Base-by-base conservation (phyloP, 2,329 filamentous ascomycete species). In the Venturia oleaginea region DNA sequence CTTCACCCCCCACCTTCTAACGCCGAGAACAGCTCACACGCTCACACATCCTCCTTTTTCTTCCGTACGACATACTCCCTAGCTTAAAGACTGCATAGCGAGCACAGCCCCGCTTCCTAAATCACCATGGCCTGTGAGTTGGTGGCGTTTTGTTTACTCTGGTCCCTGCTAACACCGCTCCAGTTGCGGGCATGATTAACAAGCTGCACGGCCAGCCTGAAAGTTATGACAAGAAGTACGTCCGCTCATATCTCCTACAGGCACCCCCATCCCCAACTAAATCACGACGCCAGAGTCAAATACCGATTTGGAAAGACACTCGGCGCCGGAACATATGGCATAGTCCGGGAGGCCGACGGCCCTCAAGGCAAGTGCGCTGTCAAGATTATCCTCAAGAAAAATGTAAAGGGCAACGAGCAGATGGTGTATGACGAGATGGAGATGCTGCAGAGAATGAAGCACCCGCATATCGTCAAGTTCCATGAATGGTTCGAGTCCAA, bases 311-410 rank as follows among this genome's bases (percentile, higher is more conserved):
- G 94, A 72, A 87, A 89, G 75, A 97, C 93, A 30, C 85, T 99
- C 66, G 94, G 94, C 73, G 94, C 94, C 67, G 94, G 94, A 71
- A 99, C 94, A 71, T 99, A 99, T 82, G 94, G 94, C 73, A 96
- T 99, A 72, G 94, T 99, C 72, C 87, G 94, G 71, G 94, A 99
- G 79, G 94, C 94, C 66, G 92, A 97, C 67, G 85, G 90, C 70
- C 86, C 88, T 51, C 83, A 84, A 24, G 91, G 91, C 75, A 89
- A 96, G 81, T 92, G 96, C 67, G 94, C 94, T 48, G 85, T 99
- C 77, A 99, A 99, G 83, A 97, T 99, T 76, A 99, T 99, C 76
- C 81, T 97, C 73, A 99, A 99, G 85, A 97, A 96, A 82, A 97
- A 96, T 78, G 93, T 99, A 75, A 95, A 92, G 76, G 93, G 92